Evolutionary conservation across 2,329 filamentous ascomycete genomes (phyloP).

Genomic region (Alternaria viburni): DNA sequence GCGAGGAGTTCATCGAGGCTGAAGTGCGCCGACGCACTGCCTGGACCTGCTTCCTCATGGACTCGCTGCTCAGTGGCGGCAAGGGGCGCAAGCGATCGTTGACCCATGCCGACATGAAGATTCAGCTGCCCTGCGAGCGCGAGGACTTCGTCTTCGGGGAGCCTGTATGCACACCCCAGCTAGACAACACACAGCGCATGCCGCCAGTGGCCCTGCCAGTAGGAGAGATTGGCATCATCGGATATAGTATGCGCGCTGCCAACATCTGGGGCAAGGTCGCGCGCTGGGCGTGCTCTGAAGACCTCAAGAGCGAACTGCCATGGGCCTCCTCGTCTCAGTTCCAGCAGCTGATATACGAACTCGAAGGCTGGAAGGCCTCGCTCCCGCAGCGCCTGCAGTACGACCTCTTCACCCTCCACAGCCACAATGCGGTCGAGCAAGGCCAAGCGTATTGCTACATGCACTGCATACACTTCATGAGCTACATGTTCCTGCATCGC

Average conservation of each 20-base stretch:
- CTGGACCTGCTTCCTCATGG: conserved; percentile 53
- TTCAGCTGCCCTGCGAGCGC: conserved; percentile 50
- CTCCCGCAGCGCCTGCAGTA: conserved; percentile 47
- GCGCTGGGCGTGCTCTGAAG: conserved; percentile 49
- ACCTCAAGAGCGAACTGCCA: conserved; percentile 45
- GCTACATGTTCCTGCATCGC: conserved; percentile 51
- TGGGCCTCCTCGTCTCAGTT: conserved; percentile 47
- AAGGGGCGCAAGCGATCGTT: conserved; percentile 49
- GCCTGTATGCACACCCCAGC: conserved; percentile 42
- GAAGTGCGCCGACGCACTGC: conserved; percentile 50
- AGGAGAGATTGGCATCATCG: conserved; percentile 49
- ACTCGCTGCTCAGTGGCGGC: conserved; percentile 50
- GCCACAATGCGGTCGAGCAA: conserved; percentile 51
- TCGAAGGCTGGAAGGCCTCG: conserved; percentile 45
- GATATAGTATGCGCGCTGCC: conserved; percentile 48
- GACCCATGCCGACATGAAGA: conserved; percentile 44
- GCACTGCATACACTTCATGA: conserved; percentile 53
- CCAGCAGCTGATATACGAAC: conserved; percentile 43
- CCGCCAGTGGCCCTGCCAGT: conserved; percentile 34
- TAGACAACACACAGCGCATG: conserved; percentile 41
- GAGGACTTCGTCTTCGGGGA: conserved; percentile 51
- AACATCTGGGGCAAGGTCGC: conserved; percentile 52
- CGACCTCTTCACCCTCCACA: conserved; percentile 47
- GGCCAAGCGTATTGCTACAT: conserved; percentile 52
- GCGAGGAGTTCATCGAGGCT: conserved; percentile 50